Base-by-base conservation (phyloP, 179 eudicot genomes). In the Silene coronaria region DNA sequence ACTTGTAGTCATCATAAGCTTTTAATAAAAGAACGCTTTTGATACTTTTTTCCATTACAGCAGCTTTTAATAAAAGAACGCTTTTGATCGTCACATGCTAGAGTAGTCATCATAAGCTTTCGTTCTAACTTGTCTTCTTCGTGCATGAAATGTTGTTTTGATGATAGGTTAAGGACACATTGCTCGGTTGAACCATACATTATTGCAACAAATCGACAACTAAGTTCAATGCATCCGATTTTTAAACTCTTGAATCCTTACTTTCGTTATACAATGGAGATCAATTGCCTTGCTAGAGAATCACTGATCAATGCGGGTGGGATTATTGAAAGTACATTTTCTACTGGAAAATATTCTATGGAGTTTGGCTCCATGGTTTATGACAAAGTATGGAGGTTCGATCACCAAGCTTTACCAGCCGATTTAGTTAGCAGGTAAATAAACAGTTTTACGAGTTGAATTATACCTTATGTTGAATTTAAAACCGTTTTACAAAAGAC, bases 241-340 rank as follows among this genome's bases (percentile, higher is more conserved):
- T 67, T 77, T 14, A 79, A 70, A 58, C 78, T 85, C 6, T 9
- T 85, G 82, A 58, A 46, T 11, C 87, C 87, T 67, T 77, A 85
- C 72, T 82, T 85, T 36, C 83, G 87, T 0, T 84, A 79, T 78
- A 84, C 87, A 9, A 82, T 84, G 83, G 84, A 82, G 79, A 84
- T 84, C 75, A 82, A 85, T 45, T 77, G 83, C 1, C 83, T 85
- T 23, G 87, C 83, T 71, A 75, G 87, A 19, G 75, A 80, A 70
- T 71, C 82, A 38, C 73, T 85, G 6, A 72, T 85, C 4, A 85
- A 78, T 13, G 85, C 80, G 1, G 76, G 60, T n/a, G 87, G 87
- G 3, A 79, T 64, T 14, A 85, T 85, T 14, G 87, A 85, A 60
- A 76, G 67, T 4, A 13, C 82, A 0, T 85, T 85, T 73, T 74